phyloP scores from a whole-genome alignment of 2,329 filamentous ascomycete species.

The Botrytis medusae region DNA sequence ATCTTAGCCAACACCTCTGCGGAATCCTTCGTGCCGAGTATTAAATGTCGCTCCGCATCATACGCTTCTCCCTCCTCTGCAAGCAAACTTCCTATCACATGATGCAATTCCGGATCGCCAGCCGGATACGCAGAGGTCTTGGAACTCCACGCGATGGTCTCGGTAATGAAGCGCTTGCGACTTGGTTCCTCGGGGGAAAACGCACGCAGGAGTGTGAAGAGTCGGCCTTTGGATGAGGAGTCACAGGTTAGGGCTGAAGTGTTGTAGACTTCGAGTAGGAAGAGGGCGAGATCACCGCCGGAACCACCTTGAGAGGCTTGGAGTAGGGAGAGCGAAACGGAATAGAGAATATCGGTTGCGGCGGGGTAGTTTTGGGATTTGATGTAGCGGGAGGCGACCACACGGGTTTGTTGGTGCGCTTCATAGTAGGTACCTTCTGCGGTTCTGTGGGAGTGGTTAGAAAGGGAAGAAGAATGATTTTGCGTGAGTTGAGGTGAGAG shows the following conservation, averaged over 20 bases:
- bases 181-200: conserved; percentile 85
- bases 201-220: conserved; percentile 75
- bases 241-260: conserved; percentile 81
- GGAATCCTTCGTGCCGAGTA: conserved; percentile 87
- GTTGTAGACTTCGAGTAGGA: conserved; percentile 87
- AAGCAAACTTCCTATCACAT: conserved; percentile 83
- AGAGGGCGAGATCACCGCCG: conserved; percentile 83
- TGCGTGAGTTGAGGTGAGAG: conserved; percentile 12
- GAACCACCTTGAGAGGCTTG: conserved; percentile 92
- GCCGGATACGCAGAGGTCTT: conserved; percentile 74
- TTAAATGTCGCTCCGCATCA: conserved; percentile 87
- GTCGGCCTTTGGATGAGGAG: conserved; percentile 67
- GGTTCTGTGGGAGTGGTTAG: conserved; percentile 58
- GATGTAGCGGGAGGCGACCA: conserved; percentile 90
- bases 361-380: conserved; percentile 82
- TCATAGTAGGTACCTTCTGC: conserved; percentile 93
- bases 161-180: conserved; percentile 86
- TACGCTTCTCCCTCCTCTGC: conserved; percentile 92
- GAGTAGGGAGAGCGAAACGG: conserved; percentile 80
- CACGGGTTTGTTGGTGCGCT: conserved; percentile 95
- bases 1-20: conserved; percentile 75
- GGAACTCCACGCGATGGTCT: conserved; percentile 68
- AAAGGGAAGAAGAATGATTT: conserved; percentile 19
- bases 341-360: conserved; percentile 82
- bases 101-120: conserved; percentile 91